Base-by-base conservation (phyloP, 208 protist species). In the Trypanosoma scelopori region DNA sequence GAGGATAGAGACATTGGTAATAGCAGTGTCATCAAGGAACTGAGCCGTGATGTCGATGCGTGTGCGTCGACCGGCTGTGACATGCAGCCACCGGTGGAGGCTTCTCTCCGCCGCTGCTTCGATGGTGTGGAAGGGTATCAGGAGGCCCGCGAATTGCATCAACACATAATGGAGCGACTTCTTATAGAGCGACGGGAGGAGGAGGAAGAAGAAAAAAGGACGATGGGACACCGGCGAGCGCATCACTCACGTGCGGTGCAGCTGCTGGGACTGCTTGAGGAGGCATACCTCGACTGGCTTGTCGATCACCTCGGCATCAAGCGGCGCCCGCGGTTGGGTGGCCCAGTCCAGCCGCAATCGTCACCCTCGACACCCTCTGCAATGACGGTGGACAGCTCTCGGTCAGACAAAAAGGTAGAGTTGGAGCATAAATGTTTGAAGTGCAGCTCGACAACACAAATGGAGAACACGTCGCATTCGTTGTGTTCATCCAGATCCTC, bases 261-360 rank as follows among this genome's bases (percentile, higher is more conserved):
- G 13, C n/a, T 70, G 27, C 23, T 70, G 7, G 56, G 65, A 6
- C n/a, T 5, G 11, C 47, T 70, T n/a, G 65, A 70, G 23, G 65
- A 70, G 22, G 53, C 20, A 22, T 70, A 70, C 47, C 42, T 63
- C 27, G 47, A 70, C 32, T 70, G 65, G 65, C 48, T 70, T 4
- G 22, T 70, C 4, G 43, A 61, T 55, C 56, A 70, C 37, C 48
- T 70, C 16, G 55, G 65, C 25, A 70, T 70, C 12, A 64, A 55
- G 28, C 13, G 28, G 18, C 55, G 65, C 35, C 32, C 23, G n/a
- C 41, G 22, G 47, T 32, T 16, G 5, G 16, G 13, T n/a, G 47
- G 28, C 20, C 23, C 16, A 5, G 49, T 4, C 55, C 18, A 3
- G 9, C 32, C 5, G 32, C 32, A 37, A 9, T 3, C 18, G 3